These are phyloP conservation scores for Nannizziopsis barbatae DNA, from an alignment of 2,329 filamentous ascomycete genomes.

Conservation along the genomic window DNA sequence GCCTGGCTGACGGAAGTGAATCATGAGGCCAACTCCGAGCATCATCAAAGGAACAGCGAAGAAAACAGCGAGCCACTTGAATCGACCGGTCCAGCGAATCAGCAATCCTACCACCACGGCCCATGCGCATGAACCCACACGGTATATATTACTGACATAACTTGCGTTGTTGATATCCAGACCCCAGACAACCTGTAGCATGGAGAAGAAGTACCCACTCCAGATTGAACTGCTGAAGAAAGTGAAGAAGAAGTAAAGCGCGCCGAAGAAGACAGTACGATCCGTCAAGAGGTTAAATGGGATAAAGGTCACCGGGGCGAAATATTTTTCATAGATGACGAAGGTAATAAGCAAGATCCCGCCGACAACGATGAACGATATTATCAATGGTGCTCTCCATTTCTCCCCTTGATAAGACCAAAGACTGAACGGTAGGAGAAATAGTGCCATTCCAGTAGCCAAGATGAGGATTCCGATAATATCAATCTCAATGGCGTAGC, in stretches of 20 bases:
- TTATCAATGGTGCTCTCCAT: slow-evolving; percentile 22
- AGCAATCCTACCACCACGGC: slow-evolving; percentile 35
- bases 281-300: slow-evolving; percentile 44
- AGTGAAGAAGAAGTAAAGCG: slow-evolving; percentile 36
- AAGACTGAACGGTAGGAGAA: slow-evolving; percentile 24
- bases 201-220: slow-evolving; percentile 43
- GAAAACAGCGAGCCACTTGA: slow-evolving; percentile 41
- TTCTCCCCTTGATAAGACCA: slow-evolving; percentile 16
- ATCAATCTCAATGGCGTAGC: slow-evolving; percentile 20
- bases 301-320: slow-evolving; percentile 42
- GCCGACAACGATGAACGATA: slow-evolving; percentile 44
- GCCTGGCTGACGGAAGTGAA: slow-evolving; percentile 41
- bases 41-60: slow-evolving; percentile 40
- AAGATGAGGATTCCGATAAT: slow-evolving; percentile 24
- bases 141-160: slow-evolving; percentile 39
- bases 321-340: slow-evolving; percentile 42
- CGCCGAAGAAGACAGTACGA: slow-evolving; percentile 41
- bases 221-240: slow-evolving; percentile 41
- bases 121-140: slow-evolving; percentile 41
- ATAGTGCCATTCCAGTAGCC: slow-evolving; percentile 21
- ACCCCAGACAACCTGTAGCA: slow-evolving; percentile 43
- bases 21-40: slow-evolving; percentile 43
- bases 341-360: slow-evolving; percentile 43
- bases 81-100: slow-evolving; percentile 39
- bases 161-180: slow-evolving; percentile 32